Evolutionary conservation across 495 filamentous ascomycete genomes (phyloP).

Genomic region (Parathielavia hyrcaniae): DNA sequence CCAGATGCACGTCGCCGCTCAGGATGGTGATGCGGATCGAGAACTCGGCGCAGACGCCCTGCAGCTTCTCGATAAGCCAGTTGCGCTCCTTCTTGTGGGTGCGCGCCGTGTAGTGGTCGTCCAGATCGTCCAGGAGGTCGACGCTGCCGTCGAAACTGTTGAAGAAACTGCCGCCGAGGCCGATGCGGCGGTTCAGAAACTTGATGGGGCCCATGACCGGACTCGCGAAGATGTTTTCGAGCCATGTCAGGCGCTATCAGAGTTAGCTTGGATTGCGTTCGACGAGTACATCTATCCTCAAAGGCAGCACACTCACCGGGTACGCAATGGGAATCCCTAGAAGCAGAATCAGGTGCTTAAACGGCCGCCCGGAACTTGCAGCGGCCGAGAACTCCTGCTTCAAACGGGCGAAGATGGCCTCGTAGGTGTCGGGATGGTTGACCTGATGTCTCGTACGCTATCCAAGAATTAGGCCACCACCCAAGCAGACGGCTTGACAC

Average conservation of each 20-base stretch:
- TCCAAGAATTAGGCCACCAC: slow-evolving; percentile 9
- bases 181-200: slow-evolving; percentile 85
- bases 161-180: slow-evolving; percentile 74
- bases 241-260: slow-evolving; percentile 75
- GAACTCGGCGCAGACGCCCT: slow-evolving; percentile 62
- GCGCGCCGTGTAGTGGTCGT: slow-evolving; percentile 90
- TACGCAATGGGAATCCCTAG: slow-evolving; percentile 93
- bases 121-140: slow-evolving; percentile 86
- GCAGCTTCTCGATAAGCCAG: slow-evolving; percentile 64
- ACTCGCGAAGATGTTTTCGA: slow-evolving; percentile 79
- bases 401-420: slow-evolving; percentile 68
- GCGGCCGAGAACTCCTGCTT: slow-evolving; percentile 54
- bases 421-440: slow-evolving; percentile 85
- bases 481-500: not conserved
- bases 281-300: not conserved
- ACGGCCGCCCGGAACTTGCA: slow-evolving; percentile 46
- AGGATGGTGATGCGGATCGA: slow-evolving; percentile 79
- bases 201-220: slow-evolving; percentile 80
- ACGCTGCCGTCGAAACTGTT: slow-evolving; percentile 88
- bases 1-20: slow-evolving; percentile 89
- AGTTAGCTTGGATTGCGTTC: not conserved
- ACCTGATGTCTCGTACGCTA: slow-evolving; percentile 80
- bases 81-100: slow-evolving; percentile 87
- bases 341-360: slow-evolving; percentile 78
- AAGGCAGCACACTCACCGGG: slow-evolving; percentile 45